Base-by-base conservation (phyloP, 108 stramenopile species). In the Skeletonema costatum region DNA sequence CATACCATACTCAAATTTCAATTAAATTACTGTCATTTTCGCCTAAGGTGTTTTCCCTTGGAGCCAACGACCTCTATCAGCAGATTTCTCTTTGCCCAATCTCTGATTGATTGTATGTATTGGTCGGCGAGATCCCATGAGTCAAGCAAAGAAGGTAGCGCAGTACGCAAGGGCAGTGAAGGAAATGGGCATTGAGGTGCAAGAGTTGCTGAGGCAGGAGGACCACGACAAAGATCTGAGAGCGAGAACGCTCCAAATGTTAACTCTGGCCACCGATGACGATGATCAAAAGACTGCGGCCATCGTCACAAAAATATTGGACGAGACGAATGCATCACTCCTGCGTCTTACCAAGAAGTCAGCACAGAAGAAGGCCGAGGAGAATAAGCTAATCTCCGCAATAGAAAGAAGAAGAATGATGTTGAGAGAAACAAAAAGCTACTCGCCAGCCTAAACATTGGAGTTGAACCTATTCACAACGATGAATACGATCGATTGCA, bases 401-500 rank as follows among this genome's bases (percentile, higher is more conserved):
- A 73, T 82, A 50, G 41, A 75, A 17, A 73, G 53, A 77, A 80
- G 60, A 44, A 63, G 13, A 77, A 77, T 60, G 84, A 85, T 35
- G 46, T 82, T 19, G 76, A 85, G 64, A 80, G 81, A 11, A 73
- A 58, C 42, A 33, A 59, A 0, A 85, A 82, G 62, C 75, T 77
- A 16, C 53, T 85, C 1, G 77, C 72, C 25, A 73, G 76, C 64
- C 74, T 96, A 68, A 75, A 75, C 48, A 25, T 21, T 10, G 53
- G 53, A 6, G 88, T 92, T 42, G 75, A 90, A 13, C 92, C 93
- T 30, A 77, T 92, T 3, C 96, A 92, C 62, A 90, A 89, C 85
- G 93, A 95, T 69, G 94, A 97, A 83, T 92, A 93, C 53, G 93
- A 97, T 70, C 78, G 88, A 66, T 78, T 97, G 36, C 93, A 96